Percentiles rank a stretch among this genome's conserved stretches.
Evolutionary conservation across 345 rosid genomes (phyloP).

Genomic region (Euphorbia pulcherrima): DNA sequence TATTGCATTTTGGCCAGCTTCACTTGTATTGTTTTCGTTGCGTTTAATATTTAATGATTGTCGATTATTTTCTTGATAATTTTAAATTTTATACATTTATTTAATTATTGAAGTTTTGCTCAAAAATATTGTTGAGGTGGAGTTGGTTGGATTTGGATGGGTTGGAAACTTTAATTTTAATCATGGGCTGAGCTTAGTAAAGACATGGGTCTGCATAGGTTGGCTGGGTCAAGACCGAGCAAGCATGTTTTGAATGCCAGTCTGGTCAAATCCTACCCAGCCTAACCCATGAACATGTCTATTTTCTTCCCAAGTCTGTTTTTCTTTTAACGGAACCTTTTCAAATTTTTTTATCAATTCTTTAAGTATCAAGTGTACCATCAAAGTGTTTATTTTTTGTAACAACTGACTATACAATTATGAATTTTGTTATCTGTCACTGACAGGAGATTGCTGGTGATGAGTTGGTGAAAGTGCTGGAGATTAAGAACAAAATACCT

Average conservation of each 20-base stretch:
- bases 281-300: background rate
- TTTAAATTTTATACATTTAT: no score
- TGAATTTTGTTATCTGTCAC: conserved; percentile 9
- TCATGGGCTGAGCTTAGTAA: background rate
- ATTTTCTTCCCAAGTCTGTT: background rate
- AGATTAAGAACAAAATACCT: conserved; percentile 73
- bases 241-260: background rate
- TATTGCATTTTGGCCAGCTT: background rate
- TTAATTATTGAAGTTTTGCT: background rate
- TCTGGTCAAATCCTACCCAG: background rate
- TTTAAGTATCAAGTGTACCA: background rate
- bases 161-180: background rate
- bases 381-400: background rate
- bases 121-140: background rate
- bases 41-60: background rate
- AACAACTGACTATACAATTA: background rate
- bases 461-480: conserved; percentile 63
- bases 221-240: background rate
- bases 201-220: background rate
- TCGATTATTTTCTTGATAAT: no score
- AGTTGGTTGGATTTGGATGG: background rate
- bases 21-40: background rate
- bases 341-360: background rate
- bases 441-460: conserved; percentile 83
- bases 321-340: background rate